These are phyloP conservation scores for Gossypium gossypioides DNA, from an alignment of 441 rosid species.

Conservation along the genomic window DNA sequence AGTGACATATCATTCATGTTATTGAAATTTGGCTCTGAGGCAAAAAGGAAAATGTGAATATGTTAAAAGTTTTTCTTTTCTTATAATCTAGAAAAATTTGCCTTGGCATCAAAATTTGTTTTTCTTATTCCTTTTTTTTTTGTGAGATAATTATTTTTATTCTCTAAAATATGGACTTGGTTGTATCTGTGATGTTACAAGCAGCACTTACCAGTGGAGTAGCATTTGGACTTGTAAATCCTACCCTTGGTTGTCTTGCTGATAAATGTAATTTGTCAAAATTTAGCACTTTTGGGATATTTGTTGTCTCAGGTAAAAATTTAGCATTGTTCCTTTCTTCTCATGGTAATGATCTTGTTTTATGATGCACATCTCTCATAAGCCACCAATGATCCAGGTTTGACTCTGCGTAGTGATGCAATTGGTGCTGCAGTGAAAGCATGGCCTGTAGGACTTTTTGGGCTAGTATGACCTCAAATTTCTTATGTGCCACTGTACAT, in stretches of 20 bases:
- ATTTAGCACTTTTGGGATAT: slow-evolving; percentile 67
- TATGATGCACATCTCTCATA: slow-evolving; percentile 14
- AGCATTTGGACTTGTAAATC: slow-evolving; percentile 72
- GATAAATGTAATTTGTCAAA: slow-evolving; percentile 62
- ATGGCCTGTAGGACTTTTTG: slow-evolving; percentile 80
- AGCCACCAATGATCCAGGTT: slow-evolving; percentile 35
- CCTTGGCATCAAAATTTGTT: background rate
- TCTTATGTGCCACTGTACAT: slow-evolving; percentile 27
- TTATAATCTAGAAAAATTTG: background rate
- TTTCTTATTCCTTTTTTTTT: background rate
- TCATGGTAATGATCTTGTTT: background rate
- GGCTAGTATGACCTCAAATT: slow-evolving; percentile 72
- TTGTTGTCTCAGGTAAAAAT: slow-evolving; percentile 63
- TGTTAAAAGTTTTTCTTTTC: background rate
- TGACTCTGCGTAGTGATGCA: slow-evolving; percentile 71
- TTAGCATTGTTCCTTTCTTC: slow-evolving; percentile 3
- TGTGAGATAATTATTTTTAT: background rate
- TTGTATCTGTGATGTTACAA: slow-evolving; percentile 13
- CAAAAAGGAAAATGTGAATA: background rate
- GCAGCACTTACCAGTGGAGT: slow-evolving; percentile 86
- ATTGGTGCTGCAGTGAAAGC: slow-evolving; percentile 70
- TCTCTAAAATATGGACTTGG: slow-evolving; percentile 11
- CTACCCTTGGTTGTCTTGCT: slow-evolving; percentile 77
- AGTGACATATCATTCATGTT: too few relatives aligned
- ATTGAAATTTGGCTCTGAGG: background rate